These are phyloP conservation scores for Berkeleyomyces basicola DNA, from an alignment of 2,329 filamentous ascomycete species.

Conservation along the genomic window DNA sequence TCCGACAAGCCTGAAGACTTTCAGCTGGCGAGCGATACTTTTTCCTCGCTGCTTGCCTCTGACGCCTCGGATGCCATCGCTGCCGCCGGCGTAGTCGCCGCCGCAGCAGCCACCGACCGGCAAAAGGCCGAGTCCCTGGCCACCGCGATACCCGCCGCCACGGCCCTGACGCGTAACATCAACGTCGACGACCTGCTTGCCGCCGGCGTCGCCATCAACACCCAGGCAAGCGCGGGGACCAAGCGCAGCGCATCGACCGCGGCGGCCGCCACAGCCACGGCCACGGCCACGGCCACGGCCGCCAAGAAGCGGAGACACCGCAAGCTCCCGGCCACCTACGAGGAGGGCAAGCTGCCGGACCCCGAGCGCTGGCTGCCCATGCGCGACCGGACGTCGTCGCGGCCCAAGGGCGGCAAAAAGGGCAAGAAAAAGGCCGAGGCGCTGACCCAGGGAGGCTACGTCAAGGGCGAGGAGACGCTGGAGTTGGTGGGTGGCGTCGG, in stretches of 20 bases:
- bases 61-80: constrained; percentile 53
- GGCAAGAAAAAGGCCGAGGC: constrained; percentile 68
- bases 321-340: constrained; percentile 56
- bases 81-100: constrained; percentile 71
- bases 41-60: constrained; percentile 50
- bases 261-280: constrained; percentile 19
- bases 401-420: constrained; percentile 76
- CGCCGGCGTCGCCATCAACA: constrained; percentile 40
- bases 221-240: constrained; percentile 22
- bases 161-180: constrained; percentile 42
- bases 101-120: constrained; percentile 48
- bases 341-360: constrained; percentile 65
- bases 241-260: constrained; percentile 29
- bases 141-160: constrained; percentile 41
- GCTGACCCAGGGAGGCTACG: constrained; percentile 70
- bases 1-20: constrained; percentile 56
- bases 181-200: constrained; percentile 46
- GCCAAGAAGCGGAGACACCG: constrained; percentile 42
- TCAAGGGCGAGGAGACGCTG: constrained; percentile 54
- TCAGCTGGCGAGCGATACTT: constrained; percentile 57
- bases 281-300: constrained; percentile 22
- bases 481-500: constrained; percentile 47
- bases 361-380: constrained; percentile 88
- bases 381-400: constrained; percentile 73
- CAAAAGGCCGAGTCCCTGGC: constrained; percentile 38